Evolutionary conservation across 768 basidiomycete species (phyloP), one percentile per base, ranked within the genome.

Genomic region (Boletales sp.): DNA sequence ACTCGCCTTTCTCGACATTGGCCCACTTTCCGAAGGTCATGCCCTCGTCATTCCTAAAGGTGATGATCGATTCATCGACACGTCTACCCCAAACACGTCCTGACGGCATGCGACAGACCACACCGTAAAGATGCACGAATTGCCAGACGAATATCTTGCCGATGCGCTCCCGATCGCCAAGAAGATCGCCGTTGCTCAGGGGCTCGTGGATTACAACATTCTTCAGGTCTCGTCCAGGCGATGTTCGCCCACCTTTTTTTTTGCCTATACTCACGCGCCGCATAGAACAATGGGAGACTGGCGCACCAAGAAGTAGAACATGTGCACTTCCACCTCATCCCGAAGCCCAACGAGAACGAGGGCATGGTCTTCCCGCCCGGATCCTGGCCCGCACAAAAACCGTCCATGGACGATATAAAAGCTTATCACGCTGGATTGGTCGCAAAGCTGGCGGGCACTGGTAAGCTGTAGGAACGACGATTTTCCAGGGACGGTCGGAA

Each of bases 291-390:
- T 58, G 86, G 86, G 4, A 65, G 72, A 36, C 69, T 78, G 57
- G 86, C 79, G 47, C 84, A 79, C 62, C 83, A 82, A 71, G 73
- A 80, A 45, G 91, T 95, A 24, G 80, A 84, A 47, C 93, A 95
- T 59, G 91, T 93, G 13, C 92, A 95, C 66, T 93, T 93, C 72
- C 93, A 97, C 61, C 77, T 97, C 58, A 94, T 97, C 53, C 94
- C 94, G 4, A 97, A 97, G 66, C 91, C 89, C 6, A 79, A 83
- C 40, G 63, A 78, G 5, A 32, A 9, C 0, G 83, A 87, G 57
- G 95, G 95, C 5, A 76, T 99, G 24, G 82, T 82, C 12, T 71
- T 97, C 47, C 82, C 3, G 7, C 29, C 45, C 0, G 45, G 43
- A 32, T 42, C 80, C 15, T 97, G 95, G 95, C 64, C 64, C 2